Evolutionary conservation across 2,329 filamentous ascomycete genomes (phyloP), one percentile per base, ranked within the genome.

Genomic region (Pseudogymnoascus sp.): DNA sequence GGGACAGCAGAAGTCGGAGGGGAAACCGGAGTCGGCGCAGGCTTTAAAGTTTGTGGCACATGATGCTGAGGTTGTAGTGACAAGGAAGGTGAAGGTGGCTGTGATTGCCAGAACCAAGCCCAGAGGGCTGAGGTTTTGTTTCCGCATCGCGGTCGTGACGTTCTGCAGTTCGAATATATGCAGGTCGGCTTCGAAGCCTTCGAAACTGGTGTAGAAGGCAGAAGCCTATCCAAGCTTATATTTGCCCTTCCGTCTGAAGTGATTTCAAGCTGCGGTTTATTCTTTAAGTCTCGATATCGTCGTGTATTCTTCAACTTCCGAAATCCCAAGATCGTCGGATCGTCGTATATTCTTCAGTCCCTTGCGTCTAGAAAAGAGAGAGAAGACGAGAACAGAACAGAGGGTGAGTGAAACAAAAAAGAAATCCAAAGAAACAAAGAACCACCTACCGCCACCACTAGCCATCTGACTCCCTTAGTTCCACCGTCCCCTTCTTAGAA

Each of bases 1-100:
- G 3, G 80, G 75, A 71, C 89, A 93, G 78, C 88, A 91, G 72
- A 92, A 90, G 72, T 82, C 79, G 61, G 77, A 77, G 1, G 88
- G 87, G 21, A 90, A 78, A 31, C 76, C 78, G 29, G 75, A 65
- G 62, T 74, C 72, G 23, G 80, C 75, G 71, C 88, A 91, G 63
- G 84, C 80, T 60, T 73, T 68, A 15, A 78, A 70, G 37, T 81
- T 78, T 40, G 80, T 75, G 74, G 81, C 72, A 3, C 72, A 73
- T 62, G 73, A 69, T 60, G 80, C 79, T 38, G 75, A 74, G 15
- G 73, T 68, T 42, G 71, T 67, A 26, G 73, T 72, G 62, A 73
- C 67, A 63, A 81, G 71, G 66, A 15, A 17, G 40, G 40, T 44
- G 40, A 44, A 19, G 40, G 40, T 44, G 40, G 19, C 40, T 44